Conservation (phyloP, 176 grass and related monocot species). For the Avena insularis region DNA sequence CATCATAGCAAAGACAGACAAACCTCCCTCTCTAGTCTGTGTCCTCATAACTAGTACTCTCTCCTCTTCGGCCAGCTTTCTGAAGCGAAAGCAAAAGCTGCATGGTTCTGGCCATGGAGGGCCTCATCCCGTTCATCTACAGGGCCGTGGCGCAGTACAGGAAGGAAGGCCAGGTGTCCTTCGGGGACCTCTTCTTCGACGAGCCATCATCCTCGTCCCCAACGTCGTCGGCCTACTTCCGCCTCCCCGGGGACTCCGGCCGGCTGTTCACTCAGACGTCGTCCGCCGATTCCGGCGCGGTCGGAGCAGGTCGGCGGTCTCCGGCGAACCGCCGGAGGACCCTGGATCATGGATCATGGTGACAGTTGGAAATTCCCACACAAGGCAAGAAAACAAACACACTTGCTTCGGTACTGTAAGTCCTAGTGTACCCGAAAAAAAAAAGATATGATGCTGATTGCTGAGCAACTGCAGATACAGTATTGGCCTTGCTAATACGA, state of each 20-base stretch:
- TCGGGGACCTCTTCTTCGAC: constrained; percentile 59
- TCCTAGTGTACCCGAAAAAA: neutral
- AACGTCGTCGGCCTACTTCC: constrained; percentile 59
- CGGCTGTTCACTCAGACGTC: constrained; percentile 46
- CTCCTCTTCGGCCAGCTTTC: constrained; percentile 24
- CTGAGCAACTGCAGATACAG: constrained; percentile 21
- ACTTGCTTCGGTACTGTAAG: neutral
- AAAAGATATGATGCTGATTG: neutral
- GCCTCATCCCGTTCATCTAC: constrained; percentile 90
- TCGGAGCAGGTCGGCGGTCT: constrained; percentile 30
- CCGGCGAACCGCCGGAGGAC: constrained; percentile 44
- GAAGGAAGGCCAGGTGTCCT: constrained; percentile 63
- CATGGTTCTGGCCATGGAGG: constrained; percentile 58
- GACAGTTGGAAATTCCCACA: neutral
- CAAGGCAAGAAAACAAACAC: neutral
- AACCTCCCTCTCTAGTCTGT: neutral
- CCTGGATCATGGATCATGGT: neutral
- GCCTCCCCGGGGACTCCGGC: constrained; percentile 60
- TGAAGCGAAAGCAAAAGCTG: neutral
- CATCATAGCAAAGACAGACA: neutral
- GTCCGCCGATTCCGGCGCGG: neutral
- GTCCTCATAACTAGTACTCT: neutral
- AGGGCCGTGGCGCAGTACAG: constrained; percentile 69
- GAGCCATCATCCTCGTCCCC: constrained; percentile 57
- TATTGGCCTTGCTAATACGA: neutral